phyloP scores from a whole-genome alignment of 1,284 basidiomycete species.

The Abortiporus biennis region DNA sequence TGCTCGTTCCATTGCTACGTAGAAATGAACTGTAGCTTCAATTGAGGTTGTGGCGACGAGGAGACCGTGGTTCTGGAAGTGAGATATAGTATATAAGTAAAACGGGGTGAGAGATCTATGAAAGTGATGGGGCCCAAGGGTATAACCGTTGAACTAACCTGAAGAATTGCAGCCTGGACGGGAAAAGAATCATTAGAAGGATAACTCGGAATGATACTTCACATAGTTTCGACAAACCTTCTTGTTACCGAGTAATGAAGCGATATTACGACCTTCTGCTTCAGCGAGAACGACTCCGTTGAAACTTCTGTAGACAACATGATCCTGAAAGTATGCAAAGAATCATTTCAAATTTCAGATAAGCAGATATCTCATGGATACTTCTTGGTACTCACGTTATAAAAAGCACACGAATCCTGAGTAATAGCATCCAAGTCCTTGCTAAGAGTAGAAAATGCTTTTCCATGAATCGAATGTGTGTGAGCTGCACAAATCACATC shows the following conservation, averaged over 20 bases:
- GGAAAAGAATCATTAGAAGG: too few species aligned
- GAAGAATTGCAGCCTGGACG: conserved; percentile 20
- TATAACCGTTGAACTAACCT: conserved; percentile 16
- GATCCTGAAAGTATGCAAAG: conserved; percentile 25
- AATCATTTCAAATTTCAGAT: not conserved
- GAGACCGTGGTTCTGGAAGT: conserved; percentile 61
- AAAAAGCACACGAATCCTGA: conserved; percentile 44
- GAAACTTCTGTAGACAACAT: conserved; percentile 39
- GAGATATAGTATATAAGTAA: too few species aligned
- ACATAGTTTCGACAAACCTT: conserved; percentile 30
- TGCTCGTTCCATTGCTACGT: conserved; percentile 32
- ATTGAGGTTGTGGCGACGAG: conserved; percentile 40
- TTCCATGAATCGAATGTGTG: conserved; percentile 55
- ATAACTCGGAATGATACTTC: too few species aligned
- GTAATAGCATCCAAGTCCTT: conserved; percentile 47
- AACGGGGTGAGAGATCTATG: too few species aligned
- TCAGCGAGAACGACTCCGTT: conserved; percentile 55
- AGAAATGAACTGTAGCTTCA: conserved; percentile 35
- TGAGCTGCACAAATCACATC: conserved; percentile 65
- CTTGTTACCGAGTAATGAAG: conserved; percentile 41
- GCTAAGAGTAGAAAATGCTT: conserved; percentile 55
- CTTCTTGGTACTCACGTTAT: conserved; percentile 19
- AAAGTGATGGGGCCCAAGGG: too few species aligned
- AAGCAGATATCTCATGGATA: not conserved
- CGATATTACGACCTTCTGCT: conserved; percentile 53